Percentiles rank a stretch among this genome's conserved stretches.
These are phyloP conservation scores for Blakeslea trispora DNA, from an alignment of 371 early-diverging fungal genomes.

Conservation along the genomic window DNA sequence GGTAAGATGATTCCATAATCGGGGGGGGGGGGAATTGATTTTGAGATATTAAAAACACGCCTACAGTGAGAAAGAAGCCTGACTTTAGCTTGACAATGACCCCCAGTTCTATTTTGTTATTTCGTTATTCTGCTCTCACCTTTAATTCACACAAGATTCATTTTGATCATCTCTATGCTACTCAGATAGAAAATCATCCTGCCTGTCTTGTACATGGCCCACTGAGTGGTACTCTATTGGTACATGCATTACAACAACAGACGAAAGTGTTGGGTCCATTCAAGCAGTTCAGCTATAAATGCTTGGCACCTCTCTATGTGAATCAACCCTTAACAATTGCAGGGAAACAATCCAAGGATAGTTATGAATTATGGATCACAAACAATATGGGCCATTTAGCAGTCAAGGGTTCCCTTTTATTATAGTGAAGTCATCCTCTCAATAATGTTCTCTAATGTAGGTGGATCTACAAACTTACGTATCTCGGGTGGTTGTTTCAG, in stretches of 20 bases:
- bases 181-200: slow-evolving; percentile 70
- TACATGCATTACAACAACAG: slow-evolving; percentile 51
- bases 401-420: slow-evolving; percentile 66
- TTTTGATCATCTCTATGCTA: slow-evolving; percentile 75
- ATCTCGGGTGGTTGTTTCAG: slow-evolving; percentile 6
- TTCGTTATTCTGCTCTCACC: slow-evolving; percentile 84
- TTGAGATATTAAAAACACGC: no score
- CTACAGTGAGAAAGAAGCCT: slow-evolving; percentile 52
- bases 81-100: slow-evolving; percentile 50
- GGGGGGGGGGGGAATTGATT: no score
- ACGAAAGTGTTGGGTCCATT: slow-evolving; percentile 11
- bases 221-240: slow-evolving; percentile 71
- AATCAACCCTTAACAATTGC: slow-evolving; percentile 55
- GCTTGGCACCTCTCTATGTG: slow-evolving; percentile 67
- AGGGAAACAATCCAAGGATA: slow-evolving; percentile 32
- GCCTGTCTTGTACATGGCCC: slow-evolving; percentile 86
- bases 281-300: slow-evolving; percentile 68
- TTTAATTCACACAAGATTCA: slow-evolving; percentile 88
- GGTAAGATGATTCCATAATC: slow-evolving; percentile 10
- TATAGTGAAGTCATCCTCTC: slow-evolving; percentile 4
- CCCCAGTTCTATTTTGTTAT: slow-evolving; percentile 73
- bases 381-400: slow-evolving; percentile 67
- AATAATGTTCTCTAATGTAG: slow-evolving; percentile 15
- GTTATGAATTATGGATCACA: slow-evolving; percentile 73
- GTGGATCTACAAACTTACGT: slow-evolving; percentile 6